phyloP scores from a whole-genome alignment of 306 rosid species.

The Cucumis melo region DNA sequence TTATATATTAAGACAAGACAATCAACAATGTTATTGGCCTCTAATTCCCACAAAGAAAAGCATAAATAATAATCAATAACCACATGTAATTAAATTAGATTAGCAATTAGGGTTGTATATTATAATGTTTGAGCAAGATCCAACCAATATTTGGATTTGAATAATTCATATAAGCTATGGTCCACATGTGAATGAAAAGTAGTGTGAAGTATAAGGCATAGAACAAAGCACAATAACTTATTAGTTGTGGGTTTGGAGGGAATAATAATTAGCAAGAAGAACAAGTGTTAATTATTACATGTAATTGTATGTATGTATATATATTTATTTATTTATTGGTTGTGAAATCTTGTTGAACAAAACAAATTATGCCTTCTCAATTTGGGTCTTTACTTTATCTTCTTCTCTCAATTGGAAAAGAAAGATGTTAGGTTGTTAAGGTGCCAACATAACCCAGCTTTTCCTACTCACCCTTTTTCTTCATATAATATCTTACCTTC shows the following conservation, averaged over 20 bases:
- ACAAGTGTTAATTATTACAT: background rate
- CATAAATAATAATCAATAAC: background rate
- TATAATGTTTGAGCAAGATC: slow-evolving; percentile 5
- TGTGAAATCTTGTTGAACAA: background rate
- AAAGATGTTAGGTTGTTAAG: background rate
- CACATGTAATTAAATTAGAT: background rate
- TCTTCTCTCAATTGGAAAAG: background rate
- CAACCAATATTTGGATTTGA: background rate
- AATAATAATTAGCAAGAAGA: background rate
- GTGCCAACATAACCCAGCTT: background rate
- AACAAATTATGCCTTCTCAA: background rate
- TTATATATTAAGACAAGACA: slow-evolving; percentile 1
- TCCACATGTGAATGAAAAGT: slow-evolving; percentile 5
- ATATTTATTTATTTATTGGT: background rate
- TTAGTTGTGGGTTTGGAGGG: background rate
- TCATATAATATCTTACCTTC: background rate
- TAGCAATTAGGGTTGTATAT: background rate
- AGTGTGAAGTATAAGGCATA: slow-evolving; percentile 4
- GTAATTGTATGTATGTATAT: background rate
- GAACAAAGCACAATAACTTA: background rate
- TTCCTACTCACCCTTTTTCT: background rate
- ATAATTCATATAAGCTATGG: background rate
- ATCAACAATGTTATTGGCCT: background rate
- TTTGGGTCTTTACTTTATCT: background rate
- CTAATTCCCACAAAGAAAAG: background rate